Conservation (phyloP, 2,329 filamentous ascomycete genomes). For the Ceratocystis albifundus region DNA sequence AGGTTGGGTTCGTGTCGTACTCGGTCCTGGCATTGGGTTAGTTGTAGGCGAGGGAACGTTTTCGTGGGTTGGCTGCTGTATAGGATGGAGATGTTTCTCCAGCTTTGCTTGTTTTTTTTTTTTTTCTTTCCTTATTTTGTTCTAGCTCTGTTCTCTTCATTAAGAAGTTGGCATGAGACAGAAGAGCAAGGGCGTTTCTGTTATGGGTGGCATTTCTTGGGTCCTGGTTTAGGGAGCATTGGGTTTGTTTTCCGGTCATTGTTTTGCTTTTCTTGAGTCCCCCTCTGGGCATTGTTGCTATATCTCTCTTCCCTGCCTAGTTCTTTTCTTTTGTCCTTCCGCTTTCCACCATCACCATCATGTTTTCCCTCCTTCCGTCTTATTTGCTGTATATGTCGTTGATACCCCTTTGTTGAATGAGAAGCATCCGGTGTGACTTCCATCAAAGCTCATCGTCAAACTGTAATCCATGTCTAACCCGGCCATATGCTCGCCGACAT, state of each 20-base stretch:
- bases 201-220: constrained; percentile 4
- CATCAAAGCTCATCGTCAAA: too few relatives aligned
- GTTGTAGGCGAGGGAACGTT: background rate
- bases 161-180: background rate
- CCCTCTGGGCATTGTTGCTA: background rate
- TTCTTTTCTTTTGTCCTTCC: constrained; percentile 3
- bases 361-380: constrained; percentile 8
- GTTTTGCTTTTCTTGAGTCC: constrained; percentile 3
- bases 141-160: background rate
- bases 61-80: background rate
- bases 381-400: constrained; percentile 13
- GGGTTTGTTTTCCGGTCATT: constrained; percentile 1
- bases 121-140: background rate
- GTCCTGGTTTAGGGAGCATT: constrained; percentile 5
- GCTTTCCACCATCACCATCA: background rate
- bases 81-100: background rate
- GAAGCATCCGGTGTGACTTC: constrained; percentile 1
- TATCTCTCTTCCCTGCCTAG: background rate
- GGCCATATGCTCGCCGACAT: background rate
- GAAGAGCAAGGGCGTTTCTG: constrained; percentile 6
- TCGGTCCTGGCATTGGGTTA: background rate
- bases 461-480: too few relatives aligned
- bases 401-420: constrained; percentile 20
- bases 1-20: background rate
- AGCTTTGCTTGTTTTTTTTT: background rate